Evolutionary conservation across 2,329 filamentous ascomycete genomes (phyloP).

Genomic region (Cladosporium sp.): DNA sequence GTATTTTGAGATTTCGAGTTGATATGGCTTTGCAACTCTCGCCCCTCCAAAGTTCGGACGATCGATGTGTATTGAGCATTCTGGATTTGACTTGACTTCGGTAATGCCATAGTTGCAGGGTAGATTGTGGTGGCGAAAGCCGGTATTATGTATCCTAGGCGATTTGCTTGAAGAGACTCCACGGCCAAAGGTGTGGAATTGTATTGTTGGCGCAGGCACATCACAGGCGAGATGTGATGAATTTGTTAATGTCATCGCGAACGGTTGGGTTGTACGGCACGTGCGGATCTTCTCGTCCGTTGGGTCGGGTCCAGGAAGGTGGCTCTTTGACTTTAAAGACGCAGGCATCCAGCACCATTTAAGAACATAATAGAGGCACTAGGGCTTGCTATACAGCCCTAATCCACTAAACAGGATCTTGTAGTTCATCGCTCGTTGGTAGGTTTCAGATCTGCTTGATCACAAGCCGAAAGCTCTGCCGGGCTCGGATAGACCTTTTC

Average conservation of each 20-base stretch:
- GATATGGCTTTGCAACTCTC: slow-evolving; percentile 1
- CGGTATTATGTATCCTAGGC: slow-evolving; percentile 1
- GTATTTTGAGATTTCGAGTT: background rate
- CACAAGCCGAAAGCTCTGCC: background rate
- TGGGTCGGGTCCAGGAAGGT: no score
- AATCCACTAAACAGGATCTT: no score
- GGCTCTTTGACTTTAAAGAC: no score
- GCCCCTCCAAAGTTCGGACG: background rate
- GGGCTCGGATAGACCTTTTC: background rate
- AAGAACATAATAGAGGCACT: no score
- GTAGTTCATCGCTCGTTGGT: background rate
- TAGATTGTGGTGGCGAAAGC: background rate
- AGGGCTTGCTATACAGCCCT: no score
- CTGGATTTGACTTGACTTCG: background rate
- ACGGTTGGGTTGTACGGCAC: background rate
- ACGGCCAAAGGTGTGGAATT: slow-evolving; percentile 3
- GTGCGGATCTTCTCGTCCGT: background rate
- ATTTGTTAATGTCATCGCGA: background rate
- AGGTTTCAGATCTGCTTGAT: background rate
- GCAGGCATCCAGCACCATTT: no score
- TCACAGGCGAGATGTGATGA: background rate
- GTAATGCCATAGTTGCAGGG: background rate
- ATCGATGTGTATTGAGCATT: background rate
- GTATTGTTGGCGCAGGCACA: background rate
- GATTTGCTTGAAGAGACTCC: slow-evolving; percentile 5